Conservation (phyloP, 1,139 yeast species). For the Meyerozyma sp. region DNA sequence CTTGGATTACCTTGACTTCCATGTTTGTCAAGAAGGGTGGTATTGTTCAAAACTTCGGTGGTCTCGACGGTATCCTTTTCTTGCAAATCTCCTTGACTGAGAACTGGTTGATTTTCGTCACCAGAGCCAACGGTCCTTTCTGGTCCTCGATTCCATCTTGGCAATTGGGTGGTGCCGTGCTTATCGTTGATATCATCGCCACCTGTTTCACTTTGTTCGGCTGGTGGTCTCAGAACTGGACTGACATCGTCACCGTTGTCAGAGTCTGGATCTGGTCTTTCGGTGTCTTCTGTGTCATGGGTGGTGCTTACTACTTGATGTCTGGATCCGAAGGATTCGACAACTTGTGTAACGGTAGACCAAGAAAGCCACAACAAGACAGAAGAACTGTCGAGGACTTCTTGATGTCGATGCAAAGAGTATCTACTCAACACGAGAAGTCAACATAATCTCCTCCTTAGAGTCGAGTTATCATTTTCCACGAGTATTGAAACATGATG, state of each 20-base stretch:
- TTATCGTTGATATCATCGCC: constrained; percentile 81
- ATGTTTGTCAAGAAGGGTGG: constrained; percentile 83
- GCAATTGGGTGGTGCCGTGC: constrained; percentile 93
- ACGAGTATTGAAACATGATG: neutral
- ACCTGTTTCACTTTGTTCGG: constrained; percentile 91
- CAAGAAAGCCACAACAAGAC: constrained; percentile 60
- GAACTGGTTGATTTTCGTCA: constrained; percentile 93
- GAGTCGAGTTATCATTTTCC: neutral
- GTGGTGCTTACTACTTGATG: constrained; percentile 95
- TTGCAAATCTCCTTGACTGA: constrained; percentile 89
- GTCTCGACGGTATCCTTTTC: constrained; percentile 86
- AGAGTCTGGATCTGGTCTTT: constrained; percentile 93
- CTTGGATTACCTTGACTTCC: constrained; percentile 89
- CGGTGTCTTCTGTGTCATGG: constrained; percentile 94
- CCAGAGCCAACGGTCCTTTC: constrained; percentile 95
- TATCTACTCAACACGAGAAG: constrained; percentile 94
- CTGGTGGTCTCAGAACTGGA: constrained; percentile 98
- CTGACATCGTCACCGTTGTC: constrained; percentile 89
- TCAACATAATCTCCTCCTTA: constrained; percentile 30
- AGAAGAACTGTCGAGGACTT: constrained; percentile 88
- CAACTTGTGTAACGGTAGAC: constrained; percentile 89
- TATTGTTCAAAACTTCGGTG: constrained; percentile 92
- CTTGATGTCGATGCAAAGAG: constrained; percentile 96
- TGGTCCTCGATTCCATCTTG: constrained; percentile 90
- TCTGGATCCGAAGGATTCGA: constrained; percentile 84